A percentile compares a stretch with the other conserved stretches of the same genome.
These are phyloP conservation scores for Populus tremula DNA, from an alignment of 345 rosid species.

Conservation along the genomic window DNA sequence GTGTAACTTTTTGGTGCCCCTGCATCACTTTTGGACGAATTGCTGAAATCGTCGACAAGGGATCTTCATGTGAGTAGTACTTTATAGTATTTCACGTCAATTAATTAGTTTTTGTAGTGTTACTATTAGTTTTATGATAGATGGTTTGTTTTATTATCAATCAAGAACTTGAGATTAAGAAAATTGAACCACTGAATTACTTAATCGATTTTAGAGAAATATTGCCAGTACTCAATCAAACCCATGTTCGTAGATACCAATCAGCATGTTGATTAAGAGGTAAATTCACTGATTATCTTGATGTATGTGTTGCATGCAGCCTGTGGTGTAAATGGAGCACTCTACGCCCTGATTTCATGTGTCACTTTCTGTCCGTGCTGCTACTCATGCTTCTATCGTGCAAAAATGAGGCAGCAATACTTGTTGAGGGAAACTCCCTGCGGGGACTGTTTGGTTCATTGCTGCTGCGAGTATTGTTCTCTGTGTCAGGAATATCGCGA, in stretches of 20 bases:
- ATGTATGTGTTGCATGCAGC: slow-evolving; percentile 23
- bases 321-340: slow-evolving; percentile 38
- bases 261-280: background rate
- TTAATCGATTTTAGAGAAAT: background rate
- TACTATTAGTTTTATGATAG: background rate
- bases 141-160: background rate
- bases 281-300: background rate
- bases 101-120: background rate
- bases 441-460: slow-evolving; percentile 32
- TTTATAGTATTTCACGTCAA: background rate
- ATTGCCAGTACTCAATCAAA: background rate
- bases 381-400: slow-evolving; percentile 41
- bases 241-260: background rate
- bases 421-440: slow-evolving; percentile 21
- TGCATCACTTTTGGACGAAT: slow-evolving; percentile 39
- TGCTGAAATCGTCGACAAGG: slow-evolving; percentile 44
- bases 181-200: background rate
- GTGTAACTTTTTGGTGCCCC: slow-evolving; percentile 41
- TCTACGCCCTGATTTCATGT: slow-evolving; percentile 29
- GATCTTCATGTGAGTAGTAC: slow-evolving; percentile 36
- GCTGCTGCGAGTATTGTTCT: slow-evolving; percentile 31
- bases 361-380: slow-evolving; percentile 28
- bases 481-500: slow-evolving; percentile 35
- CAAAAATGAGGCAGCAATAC: slow-evolving; percentile 42
- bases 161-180: background rate